Evolutionary conservation across 345 rosid species (phyloP).

Genomic region (Anastatica hierochuntica): DNA sequence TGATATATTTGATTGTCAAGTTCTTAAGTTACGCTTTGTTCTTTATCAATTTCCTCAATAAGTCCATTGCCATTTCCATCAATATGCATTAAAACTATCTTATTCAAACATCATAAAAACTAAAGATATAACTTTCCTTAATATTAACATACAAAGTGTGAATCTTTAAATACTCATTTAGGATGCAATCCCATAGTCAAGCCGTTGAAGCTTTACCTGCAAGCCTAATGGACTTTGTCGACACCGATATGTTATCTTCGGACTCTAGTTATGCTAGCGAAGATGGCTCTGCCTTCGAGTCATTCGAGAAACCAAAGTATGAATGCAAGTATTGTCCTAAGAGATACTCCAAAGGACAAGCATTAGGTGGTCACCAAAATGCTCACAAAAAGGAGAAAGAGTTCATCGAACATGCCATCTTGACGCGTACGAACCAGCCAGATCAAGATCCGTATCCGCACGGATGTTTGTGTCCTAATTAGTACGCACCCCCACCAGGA

Average conservation of each 20-base stretch:
- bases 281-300: background rate
- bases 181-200: background rate
- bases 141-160: background rate
- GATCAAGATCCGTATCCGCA: background rate
- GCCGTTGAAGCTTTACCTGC: background rate
- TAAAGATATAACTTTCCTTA: background rate
- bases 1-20: background rate
- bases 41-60: background rate
- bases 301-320: background rate
- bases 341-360: background rate
- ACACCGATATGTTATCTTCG: background rate
- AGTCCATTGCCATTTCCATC: background rate
- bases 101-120: background rate
- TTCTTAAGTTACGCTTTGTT: background rate
- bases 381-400: background rate
- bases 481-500: background rate
- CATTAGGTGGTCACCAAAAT: conserved; percentile 19
- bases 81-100: background rate
- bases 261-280: background rate
- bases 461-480: background rate
- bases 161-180: background rate
- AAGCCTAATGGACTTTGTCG: background rate
- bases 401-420: background rate
- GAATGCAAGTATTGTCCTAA: conserved; percentile 8
- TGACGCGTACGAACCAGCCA: too few relatives aligned